Percentiles rank a stretch among this genome's conserved stretches.
These are phyloP conservation scores for Annulohypoxylon moriforme DNA, from an alignment of 495 filamentous ascomycete species.

Conservation along the genomic window DNA sequence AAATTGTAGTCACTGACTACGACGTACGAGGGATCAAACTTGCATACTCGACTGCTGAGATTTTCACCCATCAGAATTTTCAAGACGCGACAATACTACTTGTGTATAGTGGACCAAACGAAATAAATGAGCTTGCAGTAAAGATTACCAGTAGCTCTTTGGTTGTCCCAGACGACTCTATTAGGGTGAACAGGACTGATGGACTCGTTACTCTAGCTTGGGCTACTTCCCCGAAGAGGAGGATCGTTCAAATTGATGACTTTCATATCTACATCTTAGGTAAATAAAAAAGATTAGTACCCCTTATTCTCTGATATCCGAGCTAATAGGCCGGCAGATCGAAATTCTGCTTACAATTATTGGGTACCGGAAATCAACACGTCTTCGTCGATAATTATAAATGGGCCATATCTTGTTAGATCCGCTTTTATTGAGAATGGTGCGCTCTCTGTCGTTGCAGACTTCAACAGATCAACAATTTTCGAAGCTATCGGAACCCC, in stretches of 20 bases:
- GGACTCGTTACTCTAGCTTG: conserved; percentile 49
- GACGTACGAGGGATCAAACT: conserved; percentile 70
- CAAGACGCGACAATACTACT: conserved; percentile 65
- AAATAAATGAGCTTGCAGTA: conserved; percentile 75
- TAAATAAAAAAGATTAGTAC: conserved; percentile 8
- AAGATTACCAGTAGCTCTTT: conserved; percentile 54
- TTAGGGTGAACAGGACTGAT: conserved; percentile 50
- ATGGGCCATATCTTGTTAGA: conserved; percentile 79
- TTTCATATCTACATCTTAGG: conserved; percentile 65
- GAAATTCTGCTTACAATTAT: conserved; percentile 77
- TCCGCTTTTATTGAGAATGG: conserved; percentile 63
- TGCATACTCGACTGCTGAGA: conserved; percentile 79
- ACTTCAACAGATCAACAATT: conserved; percentile 74
- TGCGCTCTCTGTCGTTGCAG: conserved; percentile 69
- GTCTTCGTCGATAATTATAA: conserved; percentile 66
- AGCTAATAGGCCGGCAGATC: conserved; percentile 51
- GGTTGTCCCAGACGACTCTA: conserved; percentile 60
- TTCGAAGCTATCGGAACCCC: conserved; percentile 74
- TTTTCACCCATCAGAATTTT: conserved; percentile 69
- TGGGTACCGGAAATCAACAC: conserved; percentile 69
- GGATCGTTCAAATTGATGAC: conserved; percentile 62
- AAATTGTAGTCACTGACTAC: conserved; percentile 78
- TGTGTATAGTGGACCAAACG: conserved; percentile 73
- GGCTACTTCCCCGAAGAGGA: conserved; percentile 28
- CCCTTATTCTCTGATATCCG: background rate